Evolutionary conservation across 1,284 basidiomycete genomes (phyloP).

Genomic region (Neolentinus lepideus): DNA sequence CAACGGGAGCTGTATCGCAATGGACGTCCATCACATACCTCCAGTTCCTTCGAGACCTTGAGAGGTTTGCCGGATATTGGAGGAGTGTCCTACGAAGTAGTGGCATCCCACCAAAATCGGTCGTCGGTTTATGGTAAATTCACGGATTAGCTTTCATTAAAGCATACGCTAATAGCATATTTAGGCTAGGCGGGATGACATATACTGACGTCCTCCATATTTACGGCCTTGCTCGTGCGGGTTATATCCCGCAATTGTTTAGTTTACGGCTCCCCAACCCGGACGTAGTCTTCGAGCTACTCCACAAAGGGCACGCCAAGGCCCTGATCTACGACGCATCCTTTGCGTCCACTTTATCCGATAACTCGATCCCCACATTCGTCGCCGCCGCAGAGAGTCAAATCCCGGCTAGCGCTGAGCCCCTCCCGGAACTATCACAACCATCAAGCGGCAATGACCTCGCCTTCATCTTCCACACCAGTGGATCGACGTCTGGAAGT

Average conservation of each 20-base stretch:
- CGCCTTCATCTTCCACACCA: constrained; percentile 67
- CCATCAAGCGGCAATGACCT: constrained; percentile 34
- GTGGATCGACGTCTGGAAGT: constrained; percentile 66
- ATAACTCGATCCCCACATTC: constrained; percentile 41
- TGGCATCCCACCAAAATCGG: constrained; percentile 41
- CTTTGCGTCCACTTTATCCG: constrained; percentile 27
- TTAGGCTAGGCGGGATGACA: constrained; percentile 60
- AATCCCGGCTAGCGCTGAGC: constrained; percentile 26
- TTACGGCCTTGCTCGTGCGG: constrained; percentile 64
- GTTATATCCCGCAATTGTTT: constrained; percentile 67
- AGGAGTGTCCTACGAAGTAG: constrained; percentile 31
- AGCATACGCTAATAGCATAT: constrained; percentile 6
- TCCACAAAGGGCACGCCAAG: constrained; percentile 45
- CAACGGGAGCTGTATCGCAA: constrained; percentile 24
- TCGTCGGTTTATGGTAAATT: constrained; percentile 64
- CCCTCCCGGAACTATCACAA: constrained; percentile 37
- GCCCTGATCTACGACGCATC: constrained; percentile 55
- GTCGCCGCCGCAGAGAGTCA: constrained; percentile 33
- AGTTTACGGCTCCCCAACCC: constrained; percentile 65
- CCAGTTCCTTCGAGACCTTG: constrained; percentile 47
- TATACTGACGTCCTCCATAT: constrained; percentile 64
- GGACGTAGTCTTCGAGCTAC: constrained; percentile 56
- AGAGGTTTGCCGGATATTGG: constrained; percentile 50
- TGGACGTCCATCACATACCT: constrained; percentile 48
- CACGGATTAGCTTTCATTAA: constrained; percentile 3